Conservation (phyloP, 106 monocot species). For the Allium sativum region DNA sequence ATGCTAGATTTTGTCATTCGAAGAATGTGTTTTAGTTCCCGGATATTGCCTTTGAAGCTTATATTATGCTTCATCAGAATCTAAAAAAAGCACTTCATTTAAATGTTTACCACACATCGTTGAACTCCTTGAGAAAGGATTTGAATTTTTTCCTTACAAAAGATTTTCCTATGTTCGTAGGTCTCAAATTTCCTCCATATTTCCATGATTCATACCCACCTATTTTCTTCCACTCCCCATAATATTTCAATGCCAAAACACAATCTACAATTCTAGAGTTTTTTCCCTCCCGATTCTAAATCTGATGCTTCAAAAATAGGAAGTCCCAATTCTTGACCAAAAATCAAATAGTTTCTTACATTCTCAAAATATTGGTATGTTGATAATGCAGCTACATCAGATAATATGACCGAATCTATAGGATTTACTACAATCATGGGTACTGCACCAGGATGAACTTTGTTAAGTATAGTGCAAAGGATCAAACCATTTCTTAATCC, state of each 20-base stretch:
- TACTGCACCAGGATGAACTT: constrained; percentile 75
- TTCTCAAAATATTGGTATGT: constrained; percentile 99
- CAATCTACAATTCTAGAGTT: constrained; percentile 67
- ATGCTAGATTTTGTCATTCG: constrained; percentile 51
- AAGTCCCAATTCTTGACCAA: constrained; percentile 67
- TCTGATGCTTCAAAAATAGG: constrained; percentile 93
- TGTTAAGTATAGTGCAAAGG: constrained; percentile 83
- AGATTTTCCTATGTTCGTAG: constrained; percentile 37
- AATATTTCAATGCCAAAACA: constrained; percentile 82
- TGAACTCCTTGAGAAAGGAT: constrained; percentile 37
- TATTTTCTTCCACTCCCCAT: constrained; percentile 74
- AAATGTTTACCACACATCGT: constrained; percentile 25
- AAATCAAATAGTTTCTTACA: constrained; percentile 83
- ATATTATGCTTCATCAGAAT: constrained; percentile 32
- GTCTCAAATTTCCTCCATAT: constrained; percentile 67
- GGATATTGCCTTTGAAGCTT: constrained; percentile 46
- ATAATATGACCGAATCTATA: constrained; percentile 43
- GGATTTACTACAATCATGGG: constrained; percentile 86
- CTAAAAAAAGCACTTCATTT: constrained; percentile 26
- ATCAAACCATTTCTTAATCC: constrained; percentile 77
- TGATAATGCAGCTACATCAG: constrained; percentile 74
- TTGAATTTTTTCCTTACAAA: constrained; percentile 74
- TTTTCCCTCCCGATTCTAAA: constrained; percentile 94
- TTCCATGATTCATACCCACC: constrained; percentile 79
- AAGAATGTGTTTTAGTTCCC: constrained; percentile 60